Percentiles rank a stretch among this genome's conserved stretches.
These are phyloP conservation scores for Gastrodia elata DNA, from an alignment of 106 monocot genomes.

Conservation along the genomic window DNA sequence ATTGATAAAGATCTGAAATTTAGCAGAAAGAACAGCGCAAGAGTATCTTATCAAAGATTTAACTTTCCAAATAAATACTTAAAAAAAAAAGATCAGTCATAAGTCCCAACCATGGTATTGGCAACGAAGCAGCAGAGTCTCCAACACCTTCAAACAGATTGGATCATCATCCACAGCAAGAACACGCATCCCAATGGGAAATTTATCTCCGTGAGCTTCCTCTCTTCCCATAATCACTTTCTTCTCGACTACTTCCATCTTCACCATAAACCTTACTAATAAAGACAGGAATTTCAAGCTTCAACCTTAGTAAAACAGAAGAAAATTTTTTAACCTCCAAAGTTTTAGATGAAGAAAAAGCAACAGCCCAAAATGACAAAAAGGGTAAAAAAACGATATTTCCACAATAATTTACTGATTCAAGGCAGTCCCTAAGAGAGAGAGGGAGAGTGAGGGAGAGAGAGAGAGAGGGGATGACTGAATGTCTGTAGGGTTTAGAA, in stretches of 20 bases:
- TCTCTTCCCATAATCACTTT: conserved; percentile 2
- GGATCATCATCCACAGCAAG: conserved; percentile 40
- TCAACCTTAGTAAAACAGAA: not conserved
- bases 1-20: not conserved
- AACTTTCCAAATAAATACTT: not conserved
- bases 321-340: not conserved
- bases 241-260: conserved; percentile 16
- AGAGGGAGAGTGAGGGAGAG: not conserved
- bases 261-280: not conserved
- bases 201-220: conserved; percentile 7
- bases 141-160: conserved; percentile 28
- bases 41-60: not conserved
- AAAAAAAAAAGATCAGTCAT: not conserved
- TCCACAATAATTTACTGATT: not conserved
- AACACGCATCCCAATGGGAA: conserved; percentile 32
- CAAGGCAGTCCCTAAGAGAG: not conserved
- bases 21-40: not conserved
- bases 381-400: not conserved
- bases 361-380: not conserved
- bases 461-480: not conserved
- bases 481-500: not conserved
- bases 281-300: not conserved
- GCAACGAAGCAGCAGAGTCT: conserved; percentile 25
- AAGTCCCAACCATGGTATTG: conserved; percentile 26
- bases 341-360: not conserved